A percentile compares a stretch with the other conserved stretches of the same genome.
These are phyloP conservation scores for Ramaria sp. DNA, from an alignment of 768 basidiomycete species.

Conservation along the genomic window DNA sequence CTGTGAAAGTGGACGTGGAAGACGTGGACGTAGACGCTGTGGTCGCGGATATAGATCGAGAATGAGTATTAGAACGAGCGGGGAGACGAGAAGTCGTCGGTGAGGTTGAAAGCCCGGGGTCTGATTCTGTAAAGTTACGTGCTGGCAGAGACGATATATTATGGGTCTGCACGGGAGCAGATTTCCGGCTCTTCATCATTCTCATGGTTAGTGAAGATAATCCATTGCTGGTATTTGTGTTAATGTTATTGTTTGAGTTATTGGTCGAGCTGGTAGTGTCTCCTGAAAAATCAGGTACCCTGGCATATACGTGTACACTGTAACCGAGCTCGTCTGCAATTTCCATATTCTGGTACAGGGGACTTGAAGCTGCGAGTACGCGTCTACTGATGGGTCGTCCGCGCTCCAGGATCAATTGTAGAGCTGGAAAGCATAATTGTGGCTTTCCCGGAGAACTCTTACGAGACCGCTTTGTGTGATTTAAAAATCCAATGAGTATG, in stretches of 20 bases:
- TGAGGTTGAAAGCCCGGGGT: conserved; percentile 14
- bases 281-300: conserved; percentile 47
- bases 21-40: conserved; percentile 6
- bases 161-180: neutral
- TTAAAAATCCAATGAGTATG: conserved; percentile 76
- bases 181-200: neutral
- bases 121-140: conserved; percentile 22
- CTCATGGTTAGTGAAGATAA: neutral
- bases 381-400: conserved; percentile 66
- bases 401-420: conserved; percentile 71
- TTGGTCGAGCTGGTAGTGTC: neutral
- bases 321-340: conserved; percentile 63
- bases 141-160: conserved; percentile 2
- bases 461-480: conserved; percentile 49
- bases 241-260: conserved; percentile 7
- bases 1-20: conserved; percentile 9
- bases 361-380: conserved; percentile 72
- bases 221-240: neutral
- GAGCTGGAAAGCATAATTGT: conserved; percentile 68
- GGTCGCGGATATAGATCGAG: neutral
- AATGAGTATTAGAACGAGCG: neutral
- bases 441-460: conserved; percentile 25
- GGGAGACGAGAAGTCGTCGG: conserved; percentile 18
- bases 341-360: conserved; percentile 75
- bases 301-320: conserved; percentile 55